Evolutionary conservation across 495 filamentous ascomycete species (phyloP).

Genomic region (Aspergillus cristatus): DNA sequence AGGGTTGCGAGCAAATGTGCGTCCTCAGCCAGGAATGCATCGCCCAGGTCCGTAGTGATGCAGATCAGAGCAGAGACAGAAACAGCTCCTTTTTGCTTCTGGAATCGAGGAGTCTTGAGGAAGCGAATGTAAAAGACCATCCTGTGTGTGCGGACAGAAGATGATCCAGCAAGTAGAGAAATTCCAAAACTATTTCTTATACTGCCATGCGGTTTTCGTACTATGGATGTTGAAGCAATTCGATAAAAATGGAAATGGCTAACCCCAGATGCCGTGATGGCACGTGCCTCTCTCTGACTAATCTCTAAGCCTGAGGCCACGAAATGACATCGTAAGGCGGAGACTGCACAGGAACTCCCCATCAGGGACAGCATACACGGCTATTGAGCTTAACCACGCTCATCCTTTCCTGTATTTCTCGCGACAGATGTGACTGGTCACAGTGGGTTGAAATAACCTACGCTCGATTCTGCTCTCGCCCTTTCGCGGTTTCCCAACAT

Average conservation of each 20-base stretch:
- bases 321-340: conserved; percentile 7
- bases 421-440: too few relatives aligned
- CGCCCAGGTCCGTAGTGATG: conserved; percentile 85
- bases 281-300: conserved; percentile 10
- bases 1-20: conserved; percentile 46
- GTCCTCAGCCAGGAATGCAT: conserved; percentile 66
- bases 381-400: too few relatives aligned
- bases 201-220: too few relatives aligned
- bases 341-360: too few relatives aligned
- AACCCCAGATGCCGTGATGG: background rate
- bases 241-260: too few relatives aligned
- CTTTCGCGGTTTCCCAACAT: conserved; percentile 17
- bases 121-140: conserved; percentile 70
- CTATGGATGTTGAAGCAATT: too few relatives aligned
- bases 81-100: conserved; percentile 28
- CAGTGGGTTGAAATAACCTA: too few relatives aligned
- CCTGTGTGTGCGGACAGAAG: background rate
- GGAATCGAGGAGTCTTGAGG: conserved; percentile 52
- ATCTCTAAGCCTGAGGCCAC: conserved; percentile 1
- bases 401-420: too few relatives aligned
- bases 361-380: too few relatives aligned
- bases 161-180: background rate
- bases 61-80: conserved; percentile 53
- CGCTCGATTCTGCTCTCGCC: too few relatives aligned
- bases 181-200: too few relatives aligned